Evolutionary conservation across 2,329 filamentous ascomycete species (phyloP).

Genomic region (Ceratocystis eucalypticola): DNA sequence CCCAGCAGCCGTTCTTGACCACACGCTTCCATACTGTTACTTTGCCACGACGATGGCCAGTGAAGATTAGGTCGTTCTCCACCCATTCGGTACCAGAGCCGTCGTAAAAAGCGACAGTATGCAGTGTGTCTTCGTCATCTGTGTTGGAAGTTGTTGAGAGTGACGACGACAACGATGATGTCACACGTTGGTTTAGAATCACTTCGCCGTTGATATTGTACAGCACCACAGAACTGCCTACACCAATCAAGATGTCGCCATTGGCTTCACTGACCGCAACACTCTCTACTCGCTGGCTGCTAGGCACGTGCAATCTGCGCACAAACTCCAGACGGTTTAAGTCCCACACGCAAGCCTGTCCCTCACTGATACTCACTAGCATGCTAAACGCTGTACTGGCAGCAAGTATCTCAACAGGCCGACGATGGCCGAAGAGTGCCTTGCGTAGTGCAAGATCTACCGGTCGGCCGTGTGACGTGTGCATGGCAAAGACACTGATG

Average conservation of each 20-base stretch:
- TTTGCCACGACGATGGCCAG: conserved; percentile 68
- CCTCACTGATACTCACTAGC: conserved; percentile 69
- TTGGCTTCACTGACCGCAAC: conserved; percentile 80
- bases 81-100: conserved; percentile 84
- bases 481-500: conserved; percentile 67
- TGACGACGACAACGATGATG: conserved; percentile 27
- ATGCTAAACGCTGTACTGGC: conserved; percentile 81
- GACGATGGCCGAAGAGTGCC: conserved; percentile 81
- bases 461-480: conserved; percentile 47
- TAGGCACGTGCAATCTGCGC: conserved; percentile 46
- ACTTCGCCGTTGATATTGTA: conserved; percentile 81
- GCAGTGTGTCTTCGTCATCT: conserved; percentile 53
- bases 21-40: conserved; percentile 64
- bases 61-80: conserved; percentile 74
- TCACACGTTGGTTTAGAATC: conserved; percentile 70
- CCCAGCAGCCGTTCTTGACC: conserved; percentile 39
- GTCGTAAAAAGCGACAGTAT: conserved; percentile 84
- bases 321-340: conserved; percentile 82
- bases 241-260: conserved; percentile 78
- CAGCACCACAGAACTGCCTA: conserved; percentile 57
- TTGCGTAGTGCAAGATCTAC: conserved; percentile 69
- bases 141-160: conserved; percentile 26
- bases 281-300: conserved; percentile 49
- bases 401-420: conserved; percentile 66
- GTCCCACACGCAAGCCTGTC: conserved; percentile 82